These are phyloP conservation scores for Panaeolus papilionaceus DNA, from an alignment of 768 basidiomycete species.

Conservation along the genomic window DNA sequence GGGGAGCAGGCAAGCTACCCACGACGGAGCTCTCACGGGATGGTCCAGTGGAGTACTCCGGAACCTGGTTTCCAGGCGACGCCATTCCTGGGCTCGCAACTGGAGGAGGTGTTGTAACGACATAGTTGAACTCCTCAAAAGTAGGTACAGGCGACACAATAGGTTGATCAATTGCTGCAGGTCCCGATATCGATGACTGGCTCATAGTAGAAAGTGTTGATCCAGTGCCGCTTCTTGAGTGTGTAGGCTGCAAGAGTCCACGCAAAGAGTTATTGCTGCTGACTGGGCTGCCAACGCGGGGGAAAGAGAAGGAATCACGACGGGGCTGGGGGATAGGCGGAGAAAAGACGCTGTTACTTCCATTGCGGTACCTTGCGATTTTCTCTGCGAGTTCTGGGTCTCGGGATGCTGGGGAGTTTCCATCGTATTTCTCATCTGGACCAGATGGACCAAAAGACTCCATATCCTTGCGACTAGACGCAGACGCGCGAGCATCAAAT, in stretches of 20 bases:
- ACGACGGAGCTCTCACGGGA: neutral
- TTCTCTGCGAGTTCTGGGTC: constrained; percentile 27
- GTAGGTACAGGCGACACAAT: neutral
- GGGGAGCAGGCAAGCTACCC: constrained; percentile 41
- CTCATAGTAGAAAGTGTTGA: constrained; percentile 9
- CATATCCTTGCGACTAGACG: constrained; percentile 36
- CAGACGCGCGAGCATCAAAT: constrained; percentile 42
- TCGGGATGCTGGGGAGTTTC: constrained; percentile 17
- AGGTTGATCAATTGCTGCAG: neutral
- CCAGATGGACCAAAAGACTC: constrained; percentile 38
- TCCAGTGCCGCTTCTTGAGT: neutral
- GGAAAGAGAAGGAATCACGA: neutral
- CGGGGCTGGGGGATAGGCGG: constrained; percentile 14
- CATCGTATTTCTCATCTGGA: constrained; percentile 23
- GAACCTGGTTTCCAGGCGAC: neutral
- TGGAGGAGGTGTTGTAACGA: constrained; percentile 30
- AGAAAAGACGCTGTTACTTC: constrained; percentile 19
- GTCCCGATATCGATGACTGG: neutral
- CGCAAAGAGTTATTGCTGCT: constrained; percentile 12
- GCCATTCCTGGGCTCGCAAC: constrained; percentile 17
- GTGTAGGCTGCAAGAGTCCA: neutral
- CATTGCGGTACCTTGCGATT: constrained; percentile 29
- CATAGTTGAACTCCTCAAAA: constrained; percentile 26
- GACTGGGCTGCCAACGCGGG: constrained; percentile 21
- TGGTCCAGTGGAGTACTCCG: neutral